Conservation (phyloP, 148 eudicot species). For the Dysphania ambrosioides region DNA sequence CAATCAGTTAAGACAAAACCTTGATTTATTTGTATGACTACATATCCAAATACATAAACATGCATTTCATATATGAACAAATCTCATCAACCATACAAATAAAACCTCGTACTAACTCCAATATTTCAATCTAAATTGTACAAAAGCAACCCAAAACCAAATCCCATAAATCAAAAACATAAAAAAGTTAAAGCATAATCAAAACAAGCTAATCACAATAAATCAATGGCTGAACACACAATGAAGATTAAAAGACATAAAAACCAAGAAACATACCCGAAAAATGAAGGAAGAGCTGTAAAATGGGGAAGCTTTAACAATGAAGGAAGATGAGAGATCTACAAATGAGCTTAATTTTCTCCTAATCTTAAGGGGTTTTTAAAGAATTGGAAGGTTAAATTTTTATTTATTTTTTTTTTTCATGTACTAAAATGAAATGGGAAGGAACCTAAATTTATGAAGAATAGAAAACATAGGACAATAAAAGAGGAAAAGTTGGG, state of each 20-base stretch:
- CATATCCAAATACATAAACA: not conserved
- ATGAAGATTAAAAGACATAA: no score
- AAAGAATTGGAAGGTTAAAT: not conserved
- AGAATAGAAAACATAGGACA: not conserved
- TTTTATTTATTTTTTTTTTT: no score
- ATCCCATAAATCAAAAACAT: no score
- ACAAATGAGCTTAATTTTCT: not conserved
- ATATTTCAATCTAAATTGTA: not conserved
- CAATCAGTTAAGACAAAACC: not conserved
- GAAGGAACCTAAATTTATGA: not conserved
- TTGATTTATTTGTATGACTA: not conserved
- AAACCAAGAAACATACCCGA: not conserved
- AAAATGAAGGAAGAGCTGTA: not conserved
- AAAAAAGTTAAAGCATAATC: no score
- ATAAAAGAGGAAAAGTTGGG: not conserved
- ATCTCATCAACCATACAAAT: not conserved
- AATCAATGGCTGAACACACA: no score
- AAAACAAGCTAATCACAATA: no score
- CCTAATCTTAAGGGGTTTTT: not conserved
- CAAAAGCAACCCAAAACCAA: not conserved
- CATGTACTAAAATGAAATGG: no score
- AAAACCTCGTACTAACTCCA: not conserved
- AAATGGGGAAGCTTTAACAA: not conserved
- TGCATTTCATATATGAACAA: not conserved
- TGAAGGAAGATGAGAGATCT: conserved; percentile 1